Conservation (phyloP, 176 grass and related monocot genomes). For the bread wheat (Triticum aestivum) region DNA sequence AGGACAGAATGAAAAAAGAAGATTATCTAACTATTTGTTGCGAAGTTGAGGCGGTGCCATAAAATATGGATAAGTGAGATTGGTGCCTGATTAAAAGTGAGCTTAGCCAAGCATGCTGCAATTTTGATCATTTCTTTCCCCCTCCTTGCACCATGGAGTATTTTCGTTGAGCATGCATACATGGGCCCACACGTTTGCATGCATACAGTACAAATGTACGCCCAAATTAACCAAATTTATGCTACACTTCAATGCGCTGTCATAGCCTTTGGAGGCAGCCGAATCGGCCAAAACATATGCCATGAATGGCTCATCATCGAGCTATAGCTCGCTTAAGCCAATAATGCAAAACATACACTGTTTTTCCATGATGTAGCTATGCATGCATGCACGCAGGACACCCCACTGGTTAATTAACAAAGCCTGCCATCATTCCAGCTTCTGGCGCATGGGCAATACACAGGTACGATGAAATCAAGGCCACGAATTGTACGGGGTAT, state of each 20-base stretch:
- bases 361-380: neutral
- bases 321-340: neutral
- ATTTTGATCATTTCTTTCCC: neutral
- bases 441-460: too few species aligned
- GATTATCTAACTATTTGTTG: too few species aligned
- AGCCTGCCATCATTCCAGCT: too few species aligned
- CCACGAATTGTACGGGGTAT: too few species aligned
- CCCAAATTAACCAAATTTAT: neutral
- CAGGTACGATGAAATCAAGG: too few species aligned
- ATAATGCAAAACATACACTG: neutral
- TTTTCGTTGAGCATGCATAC: neutral
- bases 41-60: too few species aligned
- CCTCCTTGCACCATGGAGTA: neutral
- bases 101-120: neutral
- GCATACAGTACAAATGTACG: neutral
- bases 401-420: neutral
- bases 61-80: too few species aligned
- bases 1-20: too few species aligned
- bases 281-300: neutral
- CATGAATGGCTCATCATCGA: conserved; percentile 1
- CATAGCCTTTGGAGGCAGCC: neutral
- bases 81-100: neutral
- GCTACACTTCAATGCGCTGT: neutral
- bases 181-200: neutral
- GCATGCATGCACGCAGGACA: neutral